phyloP scores from a whole-genome alignment of 257 asterid genomes.

The Fraxinus americana region DNA sequence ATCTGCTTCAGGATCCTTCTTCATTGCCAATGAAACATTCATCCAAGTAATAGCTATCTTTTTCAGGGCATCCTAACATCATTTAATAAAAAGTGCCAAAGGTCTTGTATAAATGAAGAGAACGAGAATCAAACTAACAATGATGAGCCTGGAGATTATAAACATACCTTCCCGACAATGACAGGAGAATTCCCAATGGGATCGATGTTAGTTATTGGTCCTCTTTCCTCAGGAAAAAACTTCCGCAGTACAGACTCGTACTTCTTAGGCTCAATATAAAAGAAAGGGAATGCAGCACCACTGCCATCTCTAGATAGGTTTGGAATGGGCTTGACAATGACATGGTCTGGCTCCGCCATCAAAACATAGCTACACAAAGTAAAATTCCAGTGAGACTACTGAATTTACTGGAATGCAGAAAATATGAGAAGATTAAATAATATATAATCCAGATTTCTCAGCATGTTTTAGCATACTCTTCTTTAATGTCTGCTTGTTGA shows the following conservation, averaged over 20 bases:
- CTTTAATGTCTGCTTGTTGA: slow-evolving; percentile 79
- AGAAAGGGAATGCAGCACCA: slow-evolving; percentile 93
- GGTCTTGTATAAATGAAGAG: slow-evolving; percentile 11
- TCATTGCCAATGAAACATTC: slow-evolving; percentile 94
- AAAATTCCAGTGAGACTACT: slow-evolving; percentile 1
- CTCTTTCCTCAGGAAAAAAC: slow-evolving; percentile 71
- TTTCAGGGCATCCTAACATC: slow-evolving; percentile 60
- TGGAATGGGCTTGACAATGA: slow-evolving; percentile 89
- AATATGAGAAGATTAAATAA: background rate
- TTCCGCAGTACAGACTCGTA: slow-evolving; percentile 67
- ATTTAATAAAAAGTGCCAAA: slow-evolving; percentile 19
- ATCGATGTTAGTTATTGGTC: slow-evolving; percentile 80
- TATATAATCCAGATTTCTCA: background rate
- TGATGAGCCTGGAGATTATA: background rate
- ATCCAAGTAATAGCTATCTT: slow-evolving; percentile 98
- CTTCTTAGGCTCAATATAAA: slow-evolving; percentile 90
- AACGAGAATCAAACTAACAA: slow-evolving; percentile 12
- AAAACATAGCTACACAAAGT: slow-evolving; percentile 67
- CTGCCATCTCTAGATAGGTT: slow-evolving; percentile 71
- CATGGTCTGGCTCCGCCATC: slow-evolving; percentile 96
- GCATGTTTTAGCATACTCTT: slow-evolving; percentile 61
- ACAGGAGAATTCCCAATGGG: slow-evolving; percentile 99
- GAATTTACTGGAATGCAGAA: background rate
- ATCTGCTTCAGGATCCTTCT: slow-evolving; percentile 90
- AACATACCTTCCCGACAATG: slow-evolving; percentile 75